Evolutionary conservation across 495 filamentous ascomycete genomes (phyloP).

Genomic region (Xylaria cubensis): DNA sequence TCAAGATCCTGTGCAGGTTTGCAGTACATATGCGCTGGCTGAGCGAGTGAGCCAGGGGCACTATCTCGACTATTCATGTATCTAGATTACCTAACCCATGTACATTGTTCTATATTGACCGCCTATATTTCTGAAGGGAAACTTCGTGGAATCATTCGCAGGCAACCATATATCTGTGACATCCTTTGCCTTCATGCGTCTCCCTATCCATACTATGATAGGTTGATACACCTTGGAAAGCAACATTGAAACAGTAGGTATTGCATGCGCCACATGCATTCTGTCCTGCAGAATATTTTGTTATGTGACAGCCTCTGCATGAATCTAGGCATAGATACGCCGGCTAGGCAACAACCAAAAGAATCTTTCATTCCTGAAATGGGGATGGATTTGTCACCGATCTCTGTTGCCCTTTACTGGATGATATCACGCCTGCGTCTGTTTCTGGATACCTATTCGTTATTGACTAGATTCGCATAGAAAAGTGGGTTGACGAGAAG

Average conservation of each 20-base stretch:
- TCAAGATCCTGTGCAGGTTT: no score
- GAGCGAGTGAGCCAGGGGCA: not conserved
- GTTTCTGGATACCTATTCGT: not conserved
- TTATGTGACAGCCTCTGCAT: not conserved
- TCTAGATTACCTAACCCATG: not conserved
- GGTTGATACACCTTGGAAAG: not conserved
- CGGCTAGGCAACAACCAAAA: constrained; percentile 1
- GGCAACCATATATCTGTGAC: not conserved
- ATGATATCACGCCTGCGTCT: not conserved
- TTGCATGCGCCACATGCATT: not conserved
- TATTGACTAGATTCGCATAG: not conserved
- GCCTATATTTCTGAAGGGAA: not conserved
- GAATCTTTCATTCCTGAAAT: not conserved
- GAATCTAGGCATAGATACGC: not conserved
- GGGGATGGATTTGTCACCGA: not conserved
- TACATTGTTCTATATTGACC: not conserved
- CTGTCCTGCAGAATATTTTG: not conserved
- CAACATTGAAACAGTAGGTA: not conserved
- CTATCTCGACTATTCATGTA: no score
- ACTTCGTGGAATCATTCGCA: not conserved
- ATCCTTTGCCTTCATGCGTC: not conserved
- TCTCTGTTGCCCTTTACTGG: not conserved
- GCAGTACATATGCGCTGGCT: not conserved
- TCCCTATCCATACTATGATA: not conserved
- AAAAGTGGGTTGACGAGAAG: not conserved